A percentile compares a stretch with the other conserved stretches of the same genome.
Evolutionary conservation across 495 filamentous ascomycete species (phyloP).

Genomic region (Penicillium lividum): DNA sequence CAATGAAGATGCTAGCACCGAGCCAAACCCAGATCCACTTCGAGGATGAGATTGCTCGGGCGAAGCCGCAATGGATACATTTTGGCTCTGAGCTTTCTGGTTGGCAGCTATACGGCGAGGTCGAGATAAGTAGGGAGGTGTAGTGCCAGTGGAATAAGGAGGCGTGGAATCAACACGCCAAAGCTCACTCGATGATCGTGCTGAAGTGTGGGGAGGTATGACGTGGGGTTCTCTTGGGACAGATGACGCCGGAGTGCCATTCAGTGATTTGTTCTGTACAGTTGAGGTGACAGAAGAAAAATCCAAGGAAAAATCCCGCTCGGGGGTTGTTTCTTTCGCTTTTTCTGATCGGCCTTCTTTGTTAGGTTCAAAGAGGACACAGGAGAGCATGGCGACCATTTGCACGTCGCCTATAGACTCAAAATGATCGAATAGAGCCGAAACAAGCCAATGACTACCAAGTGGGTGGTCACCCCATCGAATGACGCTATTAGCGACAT

Average conservation of each 20-base stretch:
- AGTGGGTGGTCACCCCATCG: slow-evolving; percentile 88
- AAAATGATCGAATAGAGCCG: slow-evolving; percentile 67
- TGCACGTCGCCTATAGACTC: slow-evolving; percentile 80
- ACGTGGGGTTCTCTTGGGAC: slow-evolving; percentile 62
- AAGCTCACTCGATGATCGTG: slow-evolving; percentile 40
- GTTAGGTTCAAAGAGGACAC: slow-evolving; percentile 73
- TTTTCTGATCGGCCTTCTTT: slow-evolving; percentile 24
- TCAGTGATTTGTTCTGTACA: slow-evolving; percentile 34
- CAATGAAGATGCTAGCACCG: slow-evolving; percentile 67
- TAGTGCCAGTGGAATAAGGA: slow-evolving; percentile 62
- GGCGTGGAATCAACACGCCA: slow-evolving; percentile 50
- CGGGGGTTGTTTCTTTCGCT: slow-evolving; percentile 16
- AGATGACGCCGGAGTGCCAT: slow-evolving; percentile 43
- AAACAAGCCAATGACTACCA: slow-evolving; percentile 70
- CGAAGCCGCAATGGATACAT: slow-evolving; percentile 65
- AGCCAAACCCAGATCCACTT: slow-evolving; percentile 50
- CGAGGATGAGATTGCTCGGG: slow-evolving; percentile 57
- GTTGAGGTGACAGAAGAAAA: slow-evolving; percentile 29
- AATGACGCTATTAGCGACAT: slow-evolving; percentile 55
- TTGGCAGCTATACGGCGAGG: slow-evolving; percentile 35
- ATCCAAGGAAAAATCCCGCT: slow-evolving; percentile 35
- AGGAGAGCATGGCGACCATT: slow-evolving; percentile 94
- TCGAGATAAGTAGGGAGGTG: slow-evolving; percentile 57
- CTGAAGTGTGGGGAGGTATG: slow-evolving; percentile 59
- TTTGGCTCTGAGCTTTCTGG: slow-evolving; percentile 47